Evolutionary conservation across 345 rosid genomes (phyloP).

Genomic region (Bretschneidera sinensis): DNA sequence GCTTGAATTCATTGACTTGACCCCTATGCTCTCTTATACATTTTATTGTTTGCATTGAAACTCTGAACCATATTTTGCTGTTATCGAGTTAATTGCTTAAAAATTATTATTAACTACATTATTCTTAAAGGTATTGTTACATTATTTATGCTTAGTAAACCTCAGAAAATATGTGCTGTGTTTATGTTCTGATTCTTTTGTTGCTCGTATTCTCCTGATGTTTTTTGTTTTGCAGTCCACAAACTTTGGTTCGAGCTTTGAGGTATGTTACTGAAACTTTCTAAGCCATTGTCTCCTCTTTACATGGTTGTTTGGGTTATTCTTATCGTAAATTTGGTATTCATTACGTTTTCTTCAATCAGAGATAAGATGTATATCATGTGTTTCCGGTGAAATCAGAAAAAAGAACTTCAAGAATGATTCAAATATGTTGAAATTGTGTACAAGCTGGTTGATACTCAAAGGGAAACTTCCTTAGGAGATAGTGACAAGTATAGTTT

Average conservation of each 20-base stretch:
- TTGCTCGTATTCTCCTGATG: constrained; percentile 16
- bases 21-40: background rate
- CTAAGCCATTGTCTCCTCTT: too few relatives aligned
- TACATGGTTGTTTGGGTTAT: too few relatives aligned
- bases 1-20: background rate
- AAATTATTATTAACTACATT: background rate
- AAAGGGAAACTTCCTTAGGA: background rate
- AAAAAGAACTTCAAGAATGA: background rate
- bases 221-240: constrained; percentile 69
- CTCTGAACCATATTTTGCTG: background rate
- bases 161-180: background rate
- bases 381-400: background rate
- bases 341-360: background rate
- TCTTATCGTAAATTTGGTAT: background rate
- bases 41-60: background rate
- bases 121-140: background rate
- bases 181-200: constrained; percentile 6
- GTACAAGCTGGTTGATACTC: background rate
- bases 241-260: constrained; percentile 93
- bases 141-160: background rate
- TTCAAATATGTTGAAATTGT: background rate
- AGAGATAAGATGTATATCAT: background rate
- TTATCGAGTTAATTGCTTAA: constrained; percentile 7
- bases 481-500: too few relatives aligned
- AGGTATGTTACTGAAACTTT: constrained; percentile 48